These are phyloP conservation scores for Globisporangium cystogenes DNA, from an alignment of 352 stramenopile species.

Conservation along the genomic window DNA sequence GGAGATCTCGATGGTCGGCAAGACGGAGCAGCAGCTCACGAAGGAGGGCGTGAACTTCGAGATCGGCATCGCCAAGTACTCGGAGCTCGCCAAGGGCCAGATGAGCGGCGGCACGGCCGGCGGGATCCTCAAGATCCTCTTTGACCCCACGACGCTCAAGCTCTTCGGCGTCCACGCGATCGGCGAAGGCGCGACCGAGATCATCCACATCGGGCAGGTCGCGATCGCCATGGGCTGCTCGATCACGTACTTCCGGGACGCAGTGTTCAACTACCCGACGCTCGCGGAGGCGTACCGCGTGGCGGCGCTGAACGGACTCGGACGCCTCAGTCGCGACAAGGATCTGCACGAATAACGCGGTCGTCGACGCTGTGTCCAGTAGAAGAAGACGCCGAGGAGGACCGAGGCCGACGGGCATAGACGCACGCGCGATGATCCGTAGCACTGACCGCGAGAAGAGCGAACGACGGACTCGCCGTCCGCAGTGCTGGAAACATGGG, in stretches of 20 bases:
- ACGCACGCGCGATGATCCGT: constrained; percentile 5
- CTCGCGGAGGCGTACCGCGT: constrained; percentile 89
- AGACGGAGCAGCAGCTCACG: constrained; percentile 86
- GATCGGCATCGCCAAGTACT: constrained; percentile 83
- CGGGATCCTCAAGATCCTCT: constrained; percentile 88
- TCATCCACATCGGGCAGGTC: constrained; percentile 92
- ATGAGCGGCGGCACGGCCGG: constrained; percentile 79
- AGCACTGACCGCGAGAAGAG: constrained; percentile 18
- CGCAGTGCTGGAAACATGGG: no score
- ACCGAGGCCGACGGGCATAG: not conserved
- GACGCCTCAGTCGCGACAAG: constrained; percentile 77
- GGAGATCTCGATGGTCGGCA: constrained; percentile 89
- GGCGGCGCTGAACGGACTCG: constrained; percentile 80
- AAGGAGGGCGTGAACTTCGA: constrained; percentile 80
- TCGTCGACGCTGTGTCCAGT: not conserved
- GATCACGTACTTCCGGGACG: constrained; percentile 86
- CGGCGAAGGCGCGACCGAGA: constrained; percentile 86
- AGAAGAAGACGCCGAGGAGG: no score
- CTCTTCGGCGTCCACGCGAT: constrained; percentile 86
- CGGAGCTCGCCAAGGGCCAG: constrained; percentile 86
- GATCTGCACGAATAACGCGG: constrained; percentile 58
- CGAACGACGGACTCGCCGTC: not conserved
- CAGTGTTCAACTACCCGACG: constrained; percentile 92
- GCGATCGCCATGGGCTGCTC: constrained; percentile 76
- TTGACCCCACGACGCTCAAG: constrained; percentile 74